A percentile compares a stretch with the other conserved stretches of the same genome.
Conservation (phyloP, 177 flowering plant species). For the Vitis hybrid region DNA sequence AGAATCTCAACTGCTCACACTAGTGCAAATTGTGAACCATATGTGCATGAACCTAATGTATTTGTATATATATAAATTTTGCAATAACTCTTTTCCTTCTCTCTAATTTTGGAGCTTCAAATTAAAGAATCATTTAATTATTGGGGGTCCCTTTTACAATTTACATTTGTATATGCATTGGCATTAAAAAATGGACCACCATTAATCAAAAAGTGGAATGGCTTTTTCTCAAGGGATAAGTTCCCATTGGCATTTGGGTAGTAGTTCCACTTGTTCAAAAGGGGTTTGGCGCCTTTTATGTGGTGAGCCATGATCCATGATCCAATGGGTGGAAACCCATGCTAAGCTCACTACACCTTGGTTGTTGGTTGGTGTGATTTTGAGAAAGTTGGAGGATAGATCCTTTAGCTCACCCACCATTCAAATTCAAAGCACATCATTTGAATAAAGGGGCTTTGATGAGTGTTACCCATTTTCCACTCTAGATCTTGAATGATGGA, state of each 20-base stretch:
- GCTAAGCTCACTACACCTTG: no score
- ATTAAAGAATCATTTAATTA: background rate
- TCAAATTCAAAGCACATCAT: no score
- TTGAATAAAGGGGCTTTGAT: no score
- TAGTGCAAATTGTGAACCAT: no score
- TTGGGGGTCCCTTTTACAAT: background rate
- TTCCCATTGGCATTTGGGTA: background rate
- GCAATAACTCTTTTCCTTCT: no score
- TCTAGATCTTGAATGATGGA: no score
- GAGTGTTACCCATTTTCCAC: no score
- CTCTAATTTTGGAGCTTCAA: background rate
- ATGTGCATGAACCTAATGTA: no score
- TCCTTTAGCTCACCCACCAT: no score
- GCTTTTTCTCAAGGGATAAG: constrained; percentile 2
- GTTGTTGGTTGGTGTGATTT: no score
- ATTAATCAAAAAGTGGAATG: background rate
- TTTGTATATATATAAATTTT: no score
- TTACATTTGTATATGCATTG: background rate
- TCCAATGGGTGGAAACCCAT: no score
- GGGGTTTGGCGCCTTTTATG: background rate
- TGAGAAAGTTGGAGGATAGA: background rate
- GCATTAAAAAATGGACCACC: background rate
- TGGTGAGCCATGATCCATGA: background rate
- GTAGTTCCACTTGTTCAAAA: constrained; percentile 1
- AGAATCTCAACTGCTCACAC: background rate